Evolutionary conservation across 495 filamentous ascomycete species (phyloP).

Genomic region (Trichocladium antarcticum): DNA sequence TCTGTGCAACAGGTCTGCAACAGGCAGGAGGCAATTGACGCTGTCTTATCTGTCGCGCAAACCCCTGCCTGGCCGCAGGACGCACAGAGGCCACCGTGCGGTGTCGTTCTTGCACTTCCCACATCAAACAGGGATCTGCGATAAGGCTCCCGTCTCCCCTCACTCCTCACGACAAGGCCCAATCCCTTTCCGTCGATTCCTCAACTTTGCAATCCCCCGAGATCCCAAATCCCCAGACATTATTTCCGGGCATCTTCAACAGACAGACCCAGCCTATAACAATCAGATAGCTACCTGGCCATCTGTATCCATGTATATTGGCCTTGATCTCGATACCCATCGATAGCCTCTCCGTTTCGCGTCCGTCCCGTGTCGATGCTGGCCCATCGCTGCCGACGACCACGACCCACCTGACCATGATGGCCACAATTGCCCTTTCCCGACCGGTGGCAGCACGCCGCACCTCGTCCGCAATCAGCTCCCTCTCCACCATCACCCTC

Average conservation of each 20-base stretch:
- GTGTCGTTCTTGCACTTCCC: neutral
- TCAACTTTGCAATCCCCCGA: no score
- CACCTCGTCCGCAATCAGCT: slow-evolving; percentile 37
- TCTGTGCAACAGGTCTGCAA: no score
- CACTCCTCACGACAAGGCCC: slow-evolving; percentile 7
- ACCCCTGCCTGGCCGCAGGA: neutral
- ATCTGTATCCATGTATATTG: no score
- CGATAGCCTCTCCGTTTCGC: neutral
- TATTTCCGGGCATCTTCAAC: neutral
- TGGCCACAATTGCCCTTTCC: slow-evolving; percentile 45
- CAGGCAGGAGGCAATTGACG: no score
- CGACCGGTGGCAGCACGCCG: slow-evolving; percentile 40
- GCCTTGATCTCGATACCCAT: no score
- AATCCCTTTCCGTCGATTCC: slow-evolving; percentile 2
- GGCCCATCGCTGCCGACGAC: neutral
- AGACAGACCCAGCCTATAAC: neutral
- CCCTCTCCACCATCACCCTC: slow-evolving; percentile 41
- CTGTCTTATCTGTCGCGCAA: slow-evolving; percentile 14
- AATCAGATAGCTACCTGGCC: neutral
- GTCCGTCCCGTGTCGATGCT: neutral
- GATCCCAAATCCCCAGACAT: neutral
- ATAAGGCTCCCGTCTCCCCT: slow-evolving; percentile 34
- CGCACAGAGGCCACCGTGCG: neutral
- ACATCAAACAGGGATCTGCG: slow-evolving; percentile 26
- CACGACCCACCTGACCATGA: slow-evolving; percentile 11